A percentile compares a stretch with the other conserved stretches of the same genome.
These are phyloP conservation scores for Lupinus albus DNA, from an alignment of 306 rosid species.

Conservation along the genomic window DNA sequence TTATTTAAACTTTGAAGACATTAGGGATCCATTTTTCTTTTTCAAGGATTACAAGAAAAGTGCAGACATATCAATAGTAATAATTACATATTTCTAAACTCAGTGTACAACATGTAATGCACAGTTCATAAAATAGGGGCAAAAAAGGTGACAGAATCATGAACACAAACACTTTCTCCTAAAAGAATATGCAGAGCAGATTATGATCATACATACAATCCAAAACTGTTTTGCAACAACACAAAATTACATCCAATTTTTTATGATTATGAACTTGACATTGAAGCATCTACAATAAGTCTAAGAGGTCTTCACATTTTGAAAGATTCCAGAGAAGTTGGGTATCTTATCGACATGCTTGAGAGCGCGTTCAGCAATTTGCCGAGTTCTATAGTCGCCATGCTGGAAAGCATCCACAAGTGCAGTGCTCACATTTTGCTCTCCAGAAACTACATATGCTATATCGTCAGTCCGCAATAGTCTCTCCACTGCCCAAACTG, in stretches of 20 bases:
- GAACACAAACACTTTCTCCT: constrained; percentile 35
- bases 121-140: constrained; percentile 2
- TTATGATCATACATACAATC: constrained; percentile 50
- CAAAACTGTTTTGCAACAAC: constrained; percentile 41
- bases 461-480: constrained; percentile 80
- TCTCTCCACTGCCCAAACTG: constrained; percentile 94
- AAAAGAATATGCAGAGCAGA: constrained; percentile 58
- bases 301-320: constrained; percentile 54
- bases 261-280: constrained; percentile 28
- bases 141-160: constrained; percentile 37
- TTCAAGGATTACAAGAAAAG: background rate
- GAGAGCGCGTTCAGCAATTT: constrained; percentile 91
- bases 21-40: background rate
- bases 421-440: constrained; percentile 87
- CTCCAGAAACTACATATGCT: constrained; percentile 75
- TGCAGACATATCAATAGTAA: no score
- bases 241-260: constrained; percentile 49
- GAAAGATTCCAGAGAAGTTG: constrained; percentile 95
- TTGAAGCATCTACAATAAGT: constrained; percentile 35
- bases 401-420: constrained; percentile 99
- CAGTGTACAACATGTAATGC: background rate
- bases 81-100: background rate
- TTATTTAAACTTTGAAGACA: background rate
- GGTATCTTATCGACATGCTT: constrained; percentile 96
- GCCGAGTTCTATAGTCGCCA: constrained; percentile 86